phyloP scores from a whole-genome alignment of 176 grass and related monocot genomes.

The Oryza officinalis region DNA sequence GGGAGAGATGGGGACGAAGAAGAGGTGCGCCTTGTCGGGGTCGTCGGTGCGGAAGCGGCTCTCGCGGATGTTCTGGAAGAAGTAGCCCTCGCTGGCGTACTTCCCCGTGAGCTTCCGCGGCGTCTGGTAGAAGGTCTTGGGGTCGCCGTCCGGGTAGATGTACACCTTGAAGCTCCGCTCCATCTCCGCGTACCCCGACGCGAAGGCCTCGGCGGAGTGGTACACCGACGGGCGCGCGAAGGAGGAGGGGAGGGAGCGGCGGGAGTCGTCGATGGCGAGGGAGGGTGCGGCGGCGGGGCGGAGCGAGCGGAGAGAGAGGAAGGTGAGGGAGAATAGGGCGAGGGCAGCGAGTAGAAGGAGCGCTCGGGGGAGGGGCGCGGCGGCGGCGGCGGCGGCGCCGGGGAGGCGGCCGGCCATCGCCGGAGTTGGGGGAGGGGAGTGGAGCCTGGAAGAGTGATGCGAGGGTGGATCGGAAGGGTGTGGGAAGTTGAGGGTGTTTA shows the following conservation, averaged over 20 bases:
- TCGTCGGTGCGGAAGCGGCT: slow-evolving; percentile 68
- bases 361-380: slow-evolving; percentile 28
- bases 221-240: slow-evolving; percentile 42
- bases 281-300: slow-evolving; percentile 42
- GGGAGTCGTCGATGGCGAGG: not conserved
- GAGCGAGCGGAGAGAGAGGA: slow-evolving; percentile 61
- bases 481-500: not conserved
- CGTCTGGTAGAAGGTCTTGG: slow-evolving; percentile 94
- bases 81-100: slow-evolving; percentile 96
- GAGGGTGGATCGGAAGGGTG: slow-evolving; percentile 15
- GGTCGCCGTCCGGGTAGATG: slow-evolving; percentile 90
- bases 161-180: slow-evolving; percentile 79
- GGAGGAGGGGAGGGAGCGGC: not conserved
- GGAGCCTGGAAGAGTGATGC: not conserved
- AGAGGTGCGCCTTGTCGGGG: slow-evolving; percentile 70
- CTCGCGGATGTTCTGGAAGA: slow-evolving; percentile 97
- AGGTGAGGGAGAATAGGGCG: slow-evolving; percentile 51
- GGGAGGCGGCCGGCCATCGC: slow-evolving; percentile 61
- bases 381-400: not conserved
- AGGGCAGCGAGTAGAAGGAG: slow-evolving; percentile 48
- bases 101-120: slow-evolving; percentile 95
- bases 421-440: slow-evolving; percentile 2
- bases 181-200: slow-evolving; percentile 65
- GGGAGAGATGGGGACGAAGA: slow-evolving; percentile 85
- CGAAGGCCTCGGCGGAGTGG: slow-evolving; percentile 58